A percentile compares a stretch with the other conserved stretches of the same genome.
These are phyloP conservation scores for Ceratobasidium sp. DNA, from an alignment of 1,284 basidiomycete genomes.

Conservation along the genomic window DNA sequence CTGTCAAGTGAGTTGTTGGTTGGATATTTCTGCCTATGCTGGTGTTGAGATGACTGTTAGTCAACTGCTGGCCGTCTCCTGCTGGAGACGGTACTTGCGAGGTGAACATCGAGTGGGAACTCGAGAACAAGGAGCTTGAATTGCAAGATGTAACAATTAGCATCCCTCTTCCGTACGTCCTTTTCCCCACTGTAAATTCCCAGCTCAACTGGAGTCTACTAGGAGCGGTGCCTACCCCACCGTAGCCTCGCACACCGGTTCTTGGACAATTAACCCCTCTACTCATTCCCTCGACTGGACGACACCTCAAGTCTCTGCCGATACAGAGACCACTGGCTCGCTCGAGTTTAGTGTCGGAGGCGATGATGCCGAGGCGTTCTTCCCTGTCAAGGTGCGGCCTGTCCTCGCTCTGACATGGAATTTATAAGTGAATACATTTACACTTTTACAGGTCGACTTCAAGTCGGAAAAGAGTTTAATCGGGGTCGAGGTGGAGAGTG, in stretches of 20 bases:
- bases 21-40: neutral
- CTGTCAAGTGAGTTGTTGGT: slow-evolving; percentile 78
- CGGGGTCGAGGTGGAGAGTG: slow-evolving; percentile 61
- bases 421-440: neutral
- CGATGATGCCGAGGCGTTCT: slow-evolving; percentile 87
- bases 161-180: slow-evolving; percentile 89
- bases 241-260: slow-evolving; percentile 78
- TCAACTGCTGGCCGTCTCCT: slow-evolving; percentile 97
- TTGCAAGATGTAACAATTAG: slow-evolving; percentile 90
- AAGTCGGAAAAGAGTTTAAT: slow-evolving; percentile 45
- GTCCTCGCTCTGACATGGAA: slow-evolving; percentile 77
- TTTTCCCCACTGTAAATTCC: slow-evolving; percentile 11
- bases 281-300: slow-evolving; percentile 89
- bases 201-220: slow-evolving; percentile 37
- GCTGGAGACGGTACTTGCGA: slow-evolving; percentile 91
- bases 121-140: slow-evolving; percentile 85
- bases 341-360: slow-evolving; percentile 91
- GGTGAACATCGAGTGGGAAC: slow-evolving; percentile 97
- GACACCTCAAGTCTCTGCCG: slow-evolving; percentile 71
- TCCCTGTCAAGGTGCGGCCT: slow-evolving; percentile 83
- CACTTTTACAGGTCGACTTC: slow-evolving; percentile 25
- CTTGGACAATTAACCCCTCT: slow-evolving; percentile 84
- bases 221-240: slow-evolving; percentile 86
- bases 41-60: slow-evolving; percentile 58
- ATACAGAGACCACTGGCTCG: slow-evolving; percentile 75